Conservation (phyloP, 2,329 filamentous ascomycete species). For the Claviceps quebecensis region DNA sequence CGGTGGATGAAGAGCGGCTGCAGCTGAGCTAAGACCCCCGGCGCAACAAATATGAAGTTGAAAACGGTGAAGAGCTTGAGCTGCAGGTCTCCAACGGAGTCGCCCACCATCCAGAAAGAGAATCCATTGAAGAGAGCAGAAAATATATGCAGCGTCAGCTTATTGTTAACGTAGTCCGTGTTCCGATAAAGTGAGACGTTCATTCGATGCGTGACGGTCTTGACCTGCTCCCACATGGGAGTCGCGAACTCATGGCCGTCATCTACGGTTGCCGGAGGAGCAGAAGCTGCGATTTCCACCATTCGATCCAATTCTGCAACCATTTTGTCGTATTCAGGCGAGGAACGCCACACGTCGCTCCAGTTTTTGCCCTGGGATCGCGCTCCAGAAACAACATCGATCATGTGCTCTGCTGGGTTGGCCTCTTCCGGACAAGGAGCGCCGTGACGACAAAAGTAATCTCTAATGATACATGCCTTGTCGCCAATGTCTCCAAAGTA, state of each 20-base stretch:
- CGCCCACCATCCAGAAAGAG: conserved; percentile 44
- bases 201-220: conserved; percentile 48
- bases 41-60: conserved; percentile 49
- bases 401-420: conserved; percentile 68
- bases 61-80: conserved; percentile 45
- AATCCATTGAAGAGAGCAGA: conserved; percentile 47
- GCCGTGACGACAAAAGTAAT: conserved; percentile 54
- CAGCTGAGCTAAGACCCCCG: conserved; percentile 42
- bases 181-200: conserved; percentile 52
- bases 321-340: conserved; percentile 41
- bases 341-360: conserved; percentile 58
- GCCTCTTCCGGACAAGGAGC: conserved; percentile 45
- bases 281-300: conserved; percentile 37
- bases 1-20: conserved; percentile 44
- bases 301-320: conserved; percentile 50
- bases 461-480: conserved; percentile 36
- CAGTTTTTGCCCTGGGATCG: conserved; percentile 39
- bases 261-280: conserved; percentile 25
- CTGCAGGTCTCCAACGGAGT: conserved; percentile 36
- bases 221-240: conserved; percentile 47
- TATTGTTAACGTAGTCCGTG: conserved; percentile 51
- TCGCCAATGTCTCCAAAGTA: conserved; percentile 55
- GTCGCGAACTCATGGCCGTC: conserved; percentile 59
- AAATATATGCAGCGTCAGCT: conserved; percentile 40
- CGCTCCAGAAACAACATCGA: conserved; percentile 41